Percentiles rank a stretch among this genome's conserved stretches.
Evolutionary conservation across 768 basidiomycete genomes (phyloP).

Genomic region (Naganishia friedmannii): DNA sequence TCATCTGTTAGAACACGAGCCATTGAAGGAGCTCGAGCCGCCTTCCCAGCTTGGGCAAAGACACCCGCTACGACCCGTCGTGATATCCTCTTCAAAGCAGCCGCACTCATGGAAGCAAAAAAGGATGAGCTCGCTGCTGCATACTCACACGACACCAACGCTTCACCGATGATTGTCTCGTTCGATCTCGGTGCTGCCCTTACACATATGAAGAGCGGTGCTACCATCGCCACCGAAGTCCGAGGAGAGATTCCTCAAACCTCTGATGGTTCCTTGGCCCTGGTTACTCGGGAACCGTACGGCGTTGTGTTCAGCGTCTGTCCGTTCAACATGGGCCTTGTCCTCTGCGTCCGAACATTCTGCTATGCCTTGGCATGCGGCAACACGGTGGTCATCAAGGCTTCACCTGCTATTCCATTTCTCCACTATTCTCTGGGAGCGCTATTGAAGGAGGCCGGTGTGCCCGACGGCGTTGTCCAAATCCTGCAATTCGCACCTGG

Average conservation of each 20-base stretch:
- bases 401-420: conserved; percentile 49
- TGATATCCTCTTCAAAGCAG: conserved; percentile 29
- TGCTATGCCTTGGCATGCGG: conserved; percentile 53
- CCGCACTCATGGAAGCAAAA: conserved; percentile 15
- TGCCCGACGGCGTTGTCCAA: conserved; percentile 64
- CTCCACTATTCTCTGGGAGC: conserved; percentile 49
- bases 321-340: conserved; percentile 30
- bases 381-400: conserved; percentile 53
- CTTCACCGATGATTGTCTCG: conserved; percentile 8
- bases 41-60: conserved; percentile 19
- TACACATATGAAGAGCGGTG: conserved; percentile 26
- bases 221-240: conserved; percentile 24
- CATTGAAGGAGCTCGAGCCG: conserved; percentile 17
- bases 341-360: conserved; percentile 42
- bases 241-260: conserved; percentile 40
- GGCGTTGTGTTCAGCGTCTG: conserved; percentile 35
- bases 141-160: conserved; percentile 23
- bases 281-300: conserved; percentile 40
- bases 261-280: conserved; percentile 33
- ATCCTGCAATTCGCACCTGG: conserved; percentile 58
- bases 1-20: neutral
- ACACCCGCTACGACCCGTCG: conserved; percentile 26
- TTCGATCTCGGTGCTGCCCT: conserved; percentile 7
- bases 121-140: conserved; percentile 22
- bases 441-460: conserved; percentile 57